phyloP scores from a whole-genome alignment of 116 monocot genomes.

The Posidonia oceanica region DNA sequence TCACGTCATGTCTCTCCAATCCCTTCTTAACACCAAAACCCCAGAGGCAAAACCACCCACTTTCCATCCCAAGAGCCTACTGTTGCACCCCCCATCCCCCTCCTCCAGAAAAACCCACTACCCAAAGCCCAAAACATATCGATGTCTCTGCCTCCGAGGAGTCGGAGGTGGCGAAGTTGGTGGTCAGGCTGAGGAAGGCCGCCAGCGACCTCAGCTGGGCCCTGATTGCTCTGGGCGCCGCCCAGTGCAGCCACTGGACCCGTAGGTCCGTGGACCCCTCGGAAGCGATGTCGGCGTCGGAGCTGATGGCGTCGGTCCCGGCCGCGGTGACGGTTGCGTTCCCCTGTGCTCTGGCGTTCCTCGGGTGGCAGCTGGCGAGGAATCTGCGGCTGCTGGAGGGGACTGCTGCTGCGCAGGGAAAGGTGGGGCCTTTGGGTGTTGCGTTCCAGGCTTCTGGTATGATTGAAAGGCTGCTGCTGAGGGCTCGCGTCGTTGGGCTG shows the following conservation, averaged over 20 bases:
- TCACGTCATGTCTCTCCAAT: not conserved
- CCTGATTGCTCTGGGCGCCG: not conserved
- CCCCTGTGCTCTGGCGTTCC: conserved; percentile 3
- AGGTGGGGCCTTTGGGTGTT: not conserved
- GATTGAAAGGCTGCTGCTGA: not conserved
- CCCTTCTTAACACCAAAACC: too few relatives aligned
- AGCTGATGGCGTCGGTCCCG: not conserved
- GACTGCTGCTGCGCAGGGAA: not conserved
- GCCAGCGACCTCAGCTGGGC: conserved; percentile 4
- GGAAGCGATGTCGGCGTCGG: not conserved
- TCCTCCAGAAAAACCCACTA: not conserved
- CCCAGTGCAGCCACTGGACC: not conserved
- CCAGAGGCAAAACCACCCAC: not conserved
- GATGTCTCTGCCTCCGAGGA: not conserved
- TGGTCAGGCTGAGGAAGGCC: conserved; percentile 2
- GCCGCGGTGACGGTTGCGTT: not conserved
- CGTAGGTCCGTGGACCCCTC: not conserved
- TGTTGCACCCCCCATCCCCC: conserved; percentile 1
- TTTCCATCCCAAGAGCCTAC: not conserved
- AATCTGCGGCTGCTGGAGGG: not conserved
- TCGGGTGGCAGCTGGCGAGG: not conserved
- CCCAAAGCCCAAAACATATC: not conserved
- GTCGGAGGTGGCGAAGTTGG: not conserved
- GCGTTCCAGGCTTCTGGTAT: not conserved
- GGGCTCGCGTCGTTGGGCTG: conserved; percentile 1